A percentile compares a stretch with the other conserved stretches of the same genome.
Evolutionary conservation across 495 filamentous ascomycete species (phyloP).

Genomic region (Rostrohypoxylon terebratum): DNA sequence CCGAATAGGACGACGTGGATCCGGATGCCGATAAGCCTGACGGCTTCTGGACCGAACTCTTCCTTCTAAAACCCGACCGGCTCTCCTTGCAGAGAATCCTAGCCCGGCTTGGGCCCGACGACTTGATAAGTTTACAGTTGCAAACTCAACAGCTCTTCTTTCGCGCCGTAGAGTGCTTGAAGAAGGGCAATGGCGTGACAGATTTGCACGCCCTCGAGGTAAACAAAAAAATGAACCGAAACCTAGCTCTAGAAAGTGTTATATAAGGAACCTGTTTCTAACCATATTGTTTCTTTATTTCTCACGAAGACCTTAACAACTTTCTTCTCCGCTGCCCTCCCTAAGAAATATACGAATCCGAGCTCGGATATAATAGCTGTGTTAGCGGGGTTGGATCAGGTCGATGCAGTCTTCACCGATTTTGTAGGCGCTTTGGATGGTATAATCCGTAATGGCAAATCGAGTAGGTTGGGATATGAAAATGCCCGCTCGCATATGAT

Average conservation of each 20-base stretch:
- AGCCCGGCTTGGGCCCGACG: constrained; percentile 73
- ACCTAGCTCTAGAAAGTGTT: background rate
- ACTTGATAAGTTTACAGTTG: constrained; percentile 76
- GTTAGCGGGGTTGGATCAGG: constrained; percentile 86
- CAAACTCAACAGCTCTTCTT: constrained; percentile 84
- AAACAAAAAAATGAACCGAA: constrained; percentile 36
- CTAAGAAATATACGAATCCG: constrained; percentile 94
- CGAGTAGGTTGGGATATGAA: constrained; percentile 62
- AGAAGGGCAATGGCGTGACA: constrained; percentile 68
- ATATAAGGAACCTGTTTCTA: constrained; percentile 25
- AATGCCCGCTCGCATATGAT: background rate
- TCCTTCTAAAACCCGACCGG: constrained; percentile 83
- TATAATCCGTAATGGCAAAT: constrained; percentile 82
- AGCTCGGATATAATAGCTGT: constrained; percentile 94
- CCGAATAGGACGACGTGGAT: constrained; percentile 64
- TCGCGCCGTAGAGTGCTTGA: constrained; percentile 75
- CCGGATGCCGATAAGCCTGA: constrained; percentile 73
- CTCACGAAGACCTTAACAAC: constrained; percentile 82
- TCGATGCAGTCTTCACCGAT: constrained; percentile 86
- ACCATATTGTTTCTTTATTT: background rate
- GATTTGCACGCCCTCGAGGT: constrained; percentile 92
- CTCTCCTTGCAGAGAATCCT: constrained; percentile 73
- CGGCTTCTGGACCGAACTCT: constrained; percentile 97
- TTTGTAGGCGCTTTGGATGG: constrained; percentile 86
- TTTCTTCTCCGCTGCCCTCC: constrained; percentile 82